phyloP scores from a whole-genome alignment of 1,139 yeast species.

The Scheffersomyces titani region DNA sequence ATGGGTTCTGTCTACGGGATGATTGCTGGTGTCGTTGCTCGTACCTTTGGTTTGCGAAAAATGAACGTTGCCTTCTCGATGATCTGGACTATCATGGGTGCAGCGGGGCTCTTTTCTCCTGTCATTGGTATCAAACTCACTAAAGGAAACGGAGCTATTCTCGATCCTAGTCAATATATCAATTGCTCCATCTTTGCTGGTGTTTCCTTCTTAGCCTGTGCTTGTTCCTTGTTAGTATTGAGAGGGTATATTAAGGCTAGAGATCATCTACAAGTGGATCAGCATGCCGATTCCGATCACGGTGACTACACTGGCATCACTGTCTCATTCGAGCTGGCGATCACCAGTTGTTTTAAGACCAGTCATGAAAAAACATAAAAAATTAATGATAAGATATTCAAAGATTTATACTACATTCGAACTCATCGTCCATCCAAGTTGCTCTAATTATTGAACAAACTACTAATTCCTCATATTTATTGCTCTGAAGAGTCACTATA shows the following conservation, averaged over 20 bases:
- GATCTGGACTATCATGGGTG: constrained; percentile 50
- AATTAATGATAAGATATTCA: background rate
- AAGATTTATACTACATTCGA: background rate
- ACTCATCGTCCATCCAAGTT: background rate
- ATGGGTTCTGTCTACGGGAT: constrained; percentile 50
- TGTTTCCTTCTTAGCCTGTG: constrained; percentile 45
- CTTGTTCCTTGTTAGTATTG: constrained; percentile 34
- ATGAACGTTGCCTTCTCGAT: constrained; percentile 50
- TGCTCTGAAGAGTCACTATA: background rate
- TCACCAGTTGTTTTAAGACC: constrained; percentile 15
- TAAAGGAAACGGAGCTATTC: constrained; percentile 24
- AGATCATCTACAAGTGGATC: constrained; percentile 21
- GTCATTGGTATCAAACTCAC: constrained; percentile 53
- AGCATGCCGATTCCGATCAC: constrained; percentile 18
- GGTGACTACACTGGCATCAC: constrained; percentile 17
- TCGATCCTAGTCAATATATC: constrained; percentile 46
- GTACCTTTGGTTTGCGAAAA: constrained; percentile 43
- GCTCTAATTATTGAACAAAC: background rate
- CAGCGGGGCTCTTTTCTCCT: constrained; percentile 51
- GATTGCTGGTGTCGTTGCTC: constrained; percentile 27
- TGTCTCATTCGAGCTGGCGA: constrained; percentile 16
- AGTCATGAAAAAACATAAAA: constrained; percentile 4
- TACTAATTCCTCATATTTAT: background rate
- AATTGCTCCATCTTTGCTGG: constrained; percentile 59
- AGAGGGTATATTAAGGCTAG: constrained; percentile 54